phyloP scores from a whole-genome alignment of 345 rosid genomes.

The Cardiospermum halicacabum region DNA sequence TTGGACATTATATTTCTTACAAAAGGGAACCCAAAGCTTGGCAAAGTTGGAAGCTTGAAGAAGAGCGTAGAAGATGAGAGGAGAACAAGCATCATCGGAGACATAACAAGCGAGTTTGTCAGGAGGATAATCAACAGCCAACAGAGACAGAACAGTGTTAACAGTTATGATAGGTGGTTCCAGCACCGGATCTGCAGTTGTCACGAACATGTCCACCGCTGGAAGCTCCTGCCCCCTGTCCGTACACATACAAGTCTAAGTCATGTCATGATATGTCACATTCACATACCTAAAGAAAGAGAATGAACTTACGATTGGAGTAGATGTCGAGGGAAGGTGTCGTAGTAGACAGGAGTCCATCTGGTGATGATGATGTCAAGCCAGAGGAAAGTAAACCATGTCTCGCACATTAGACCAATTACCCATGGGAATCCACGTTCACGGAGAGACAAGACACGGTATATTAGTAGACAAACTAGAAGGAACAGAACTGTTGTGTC shows the following conservation, averaged over 20 bases:
- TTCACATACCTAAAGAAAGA: too few species aligned
- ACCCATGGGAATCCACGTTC: constrained; percentile 43
- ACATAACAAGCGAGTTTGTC: constrained; percentile 20
- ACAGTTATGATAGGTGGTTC: constrained; percentile 28
- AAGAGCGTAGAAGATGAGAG: constrained; percentile 26
- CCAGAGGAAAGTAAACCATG: constrained; percentile 52
- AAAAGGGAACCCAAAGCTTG: constrained; percentile 27
- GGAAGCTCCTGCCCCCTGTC: constrained; percentile 13
- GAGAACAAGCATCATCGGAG: constrained; percentile 31
- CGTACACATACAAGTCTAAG: too few species aligned
- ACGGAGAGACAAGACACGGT: constrained; percentile 28
- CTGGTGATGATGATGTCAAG: constrained; percentile 33
- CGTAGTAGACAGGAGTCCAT: constrained; percentile 42
- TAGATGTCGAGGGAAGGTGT: background rate
- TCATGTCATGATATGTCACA: too few species aligned
- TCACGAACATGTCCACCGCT: constrained; percentile 23
- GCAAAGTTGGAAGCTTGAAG: constrained; percentile 24
- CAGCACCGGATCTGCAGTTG: constrained; percentile 27
- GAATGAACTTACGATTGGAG: background rate
- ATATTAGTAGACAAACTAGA: constrained; percentile 28
- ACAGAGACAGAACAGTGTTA: constrained; percentile 21
- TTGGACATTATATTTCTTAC: constrained; percentile 15
- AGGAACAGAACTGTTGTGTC: constrained; percentile 28
- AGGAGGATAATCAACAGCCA: constrained; percentile 19
- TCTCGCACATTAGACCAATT: constrained; percentile 57